phyloP scores from a whole-genome alignment of 495 filamentous ascomycete species.

The Sporormia fimetaria region DNA sequence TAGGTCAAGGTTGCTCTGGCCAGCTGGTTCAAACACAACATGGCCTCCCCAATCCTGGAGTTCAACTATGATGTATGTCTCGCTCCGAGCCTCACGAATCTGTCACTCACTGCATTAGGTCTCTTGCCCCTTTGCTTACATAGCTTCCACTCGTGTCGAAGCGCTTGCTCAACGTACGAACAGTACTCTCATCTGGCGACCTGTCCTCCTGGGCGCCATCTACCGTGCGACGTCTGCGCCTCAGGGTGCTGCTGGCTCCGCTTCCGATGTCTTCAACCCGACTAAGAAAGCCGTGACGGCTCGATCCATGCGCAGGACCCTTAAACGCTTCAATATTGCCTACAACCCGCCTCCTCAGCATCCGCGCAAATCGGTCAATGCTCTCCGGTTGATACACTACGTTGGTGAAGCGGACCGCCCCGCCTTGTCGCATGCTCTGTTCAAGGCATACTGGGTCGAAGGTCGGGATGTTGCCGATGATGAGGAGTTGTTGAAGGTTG shows the following conservation, averaged over 20 bases:
- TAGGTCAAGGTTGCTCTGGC: too few relatives aligned
- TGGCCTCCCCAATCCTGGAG: constrained; percentile 9
- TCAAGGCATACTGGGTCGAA: constrained; percentile 20
- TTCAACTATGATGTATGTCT: constrained; percentile 12
- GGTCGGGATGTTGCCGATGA: constrained; percentile 14
- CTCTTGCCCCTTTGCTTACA: constrained; percentile 24
- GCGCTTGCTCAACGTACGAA: constrained; percentile 12
- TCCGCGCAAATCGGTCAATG: constrained; percentile 18
- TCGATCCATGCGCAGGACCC: constrained; percentile 13
- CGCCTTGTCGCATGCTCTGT: constrained; percentile 11
- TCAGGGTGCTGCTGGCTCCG: constrained; percentile 23
- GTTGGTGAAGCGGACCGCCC: constrained; percentile 1
- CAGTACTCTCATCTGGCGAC: constrained; percentile 14
- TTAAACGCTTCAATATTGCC: constrained; percentile 9
- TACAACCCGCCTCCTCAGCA: constrained; percentile 23
- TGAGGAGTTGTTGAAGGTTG: constrained; percentile 6
- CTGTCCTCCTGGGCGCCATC: constrained; percentile 24
- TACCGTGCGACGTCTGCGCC: constrained; percentile 23
- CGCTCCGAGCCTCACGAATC: not conserved
- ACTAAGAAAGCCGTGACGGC: constrained; percentile 20
- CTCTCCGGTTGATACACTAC: constrained; percentile 14
- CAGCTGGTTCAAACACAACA: too few relatives aligned
- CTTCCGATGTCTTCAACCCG: constrained; percentile 25
- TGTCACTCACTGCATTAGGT: constrained; percentile 4
- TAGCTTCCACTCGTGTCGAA: constrained; percentile 23